Conservation (phyloP, 139 green algal genomes). For the Chlorella ohadii region DNA sequence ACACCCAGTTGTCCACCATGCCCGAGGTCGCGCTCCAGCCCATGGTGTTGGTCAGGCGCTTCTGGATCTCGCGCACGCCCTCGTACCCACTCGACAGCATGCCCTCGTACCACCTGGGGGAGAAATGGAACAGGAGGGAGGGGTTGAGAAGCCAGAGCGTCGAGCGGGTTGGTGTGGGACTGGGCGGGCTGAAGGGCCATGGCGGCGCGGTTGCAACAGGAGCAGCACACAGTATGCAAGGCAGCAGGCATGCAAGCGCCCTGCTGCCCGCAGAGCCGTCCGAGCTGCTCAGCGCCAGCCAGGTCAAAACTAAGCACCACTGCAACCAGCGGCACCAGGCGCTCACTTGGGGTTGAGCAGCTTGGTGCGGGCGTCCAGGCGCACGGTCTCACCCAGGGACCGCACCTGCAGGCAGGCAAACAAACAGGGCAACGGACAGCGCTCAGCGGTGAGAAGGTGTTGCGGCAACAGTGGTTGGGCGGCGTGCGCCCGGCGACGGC, state of each 20-base stretch:
- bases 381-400: slow-evolving; percentile 93
- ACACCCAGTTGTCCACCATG: slow-evolving; percentile 99
- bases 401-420: slow-evolving; percentile 75
- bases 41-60: slow-evolving; percentile 99
- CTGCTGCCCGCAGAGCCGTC: too few species aligned
- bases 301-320: too few species aligned
- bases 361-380: slow-evolving; percentile 98
- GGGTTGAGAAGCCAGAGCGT: too few species aligned
- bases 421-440: too few species aligned
- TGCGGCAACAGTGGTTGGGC: not conserved
- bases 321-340: too few species aligned
- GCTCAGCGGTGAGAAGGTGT: not conserved
- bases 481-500: not conserved
- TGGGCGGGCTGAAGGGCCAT: too few species aligned
- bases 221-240: too few species aligned
- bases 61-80: slow-evolving; percentile 99
- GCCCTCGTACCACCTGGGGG: slow-evolving; percentile 66
- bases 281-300: too few species aligned
- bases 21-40: slow-evolving; percentile 96
- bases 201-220: too few species aligned
- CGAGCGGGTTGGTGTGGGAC: too few species aligned
- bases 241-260: too few species aligned
- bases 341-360: slow-evolving; percentile 97
- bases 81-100: slow-evolving; percentile 88
- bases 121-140: too few species aligned